Conservation (phyloP, 2,329 filamentous ascomycete species). For the Taxawa tesnikishii region DNA sequence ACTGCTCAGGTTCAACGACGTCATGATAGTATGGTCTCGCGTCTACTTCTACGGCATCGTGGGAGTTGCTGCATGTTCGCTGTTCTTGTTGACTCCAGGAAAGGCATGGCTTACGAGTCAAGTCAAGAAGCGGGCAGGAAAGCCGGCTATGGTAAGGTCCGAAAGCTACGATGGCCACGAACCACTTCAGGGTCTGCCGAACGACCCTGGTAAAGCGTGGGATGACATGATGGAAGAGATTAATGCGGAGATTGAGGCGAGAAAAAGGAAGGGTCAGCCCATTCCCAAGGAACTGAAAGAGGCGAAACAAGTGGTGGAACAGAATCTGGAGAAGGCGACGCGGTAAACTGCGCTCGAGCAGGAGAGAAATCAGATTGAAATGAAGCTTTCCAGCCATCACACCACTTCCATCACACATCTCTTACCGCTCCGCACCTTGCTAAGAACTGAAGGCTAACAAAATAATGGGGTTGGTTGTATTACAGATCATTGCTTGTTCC, state of each 20-base stretch:
- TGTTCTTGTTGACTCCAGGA: conserved; percentile 69
- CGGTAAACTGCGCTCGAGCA: too few species aligned
- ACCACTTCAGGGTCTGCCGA: conserved; percentile 54
- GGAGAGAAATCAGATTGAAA: too few species aligned
- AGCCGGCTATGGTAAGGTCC: conserved; percentile 14
- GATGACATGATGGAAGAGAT: conserved; percentile 70
- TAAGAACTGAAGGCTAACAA: too few species aligned
- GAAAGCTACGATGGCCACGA: conserved; percentile 29
- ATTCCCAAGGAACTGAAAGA: conserved; percentile 39
- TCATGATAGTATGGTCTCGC: conserved; percentile 64
- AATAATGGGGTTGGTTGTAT: too few species aligned
- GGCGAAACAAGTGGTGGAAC: conserved; percentile 17
- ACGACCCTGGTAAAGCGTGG: conserved; percentile 62
- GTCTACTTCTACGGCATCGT: conserved; percentile 82
- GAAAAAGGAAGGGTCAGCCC: conserved; percentile 30
- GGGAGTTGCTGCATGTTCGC: conserved; percentile 51
- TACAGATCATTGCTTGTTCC: too few species aligned
- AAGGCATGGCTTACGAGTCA: conserved; percentile 37
- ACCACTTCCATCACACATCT: too few species aligned
- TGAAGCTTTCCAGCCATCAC: too few species aligned
- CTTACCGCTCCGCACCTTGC: too few species aligned
- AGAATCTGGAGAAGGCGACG: conserved; percentile 4
- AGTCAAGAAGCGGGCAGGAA: conserved; percentile 20
- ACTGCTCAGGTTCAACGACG: conserved; percentile 59
- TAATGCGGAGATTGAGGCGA: conserved; percentile 55